phyloP scores from a whole-genome alignment of 495 filamentous ascomycete species.

The Aspergillus avenaceus region DNA sequence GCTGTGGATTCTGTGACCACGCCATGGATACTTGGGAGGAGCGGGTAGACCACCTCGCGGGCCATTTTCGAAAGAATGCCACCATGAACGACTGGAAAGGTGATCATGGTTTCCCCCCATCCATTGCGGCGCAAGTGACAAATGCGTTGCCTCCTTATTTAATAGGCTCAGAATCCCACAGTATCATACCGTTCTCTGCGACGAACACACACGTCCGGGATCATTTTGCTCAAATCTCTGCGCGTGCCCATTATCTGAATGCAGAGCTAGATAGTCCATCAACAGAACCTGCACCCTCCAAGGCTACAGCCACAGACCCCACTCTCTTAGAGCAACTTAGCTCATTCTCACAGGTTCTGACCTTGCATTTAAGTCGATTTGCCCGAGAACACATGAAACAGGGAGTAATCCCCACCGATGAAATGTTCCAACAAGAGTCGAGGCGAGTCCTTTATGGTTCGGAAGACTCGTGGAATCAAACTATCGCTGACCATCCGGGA shows the following conservation, averaged over 20 bases:
- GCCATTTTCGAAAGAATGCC: slow-evolving; percentile 58
- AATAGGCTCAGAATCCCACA: slow-evolving; percentile 21
- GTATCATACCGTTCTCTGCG: slow-evolving; percentile 24
- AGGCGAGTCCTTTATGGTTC: slow-evolving; percentile 55
- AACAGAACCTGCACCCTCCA: no score
- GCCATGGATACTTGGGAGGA: slow-evolving; percentile 57
- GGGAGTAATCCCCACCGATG: slow-evolving; percentile 50
- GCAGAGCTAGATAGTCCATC: no score
- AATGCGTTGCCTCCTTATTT: slow-evolving; percentile 57
- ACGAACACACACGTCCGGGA: slow-evolving; percentile 9
- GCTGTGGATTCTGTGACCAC: slow-evolving; percentile 63
- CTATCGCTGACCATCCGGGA: slow-evolving; percentile 51
- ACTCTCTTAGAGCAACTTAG: slow-evolving; percentile 1
- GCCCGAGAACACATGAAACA: slow-evolving; percentile 37
- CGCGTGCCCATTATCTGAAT: slow-evolving; percentile 6
- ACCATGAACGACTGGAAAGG: slow-evolving; percentile 67
- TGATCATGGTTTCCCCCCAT: slow-evolving; percentile 62
- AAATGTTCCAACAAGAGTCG: slow-evolving; percentile 51
- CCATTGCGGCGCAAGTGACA: slow-evolving; percentile 58
- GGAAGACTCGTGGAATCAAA: slow-evolving; percentile 62
- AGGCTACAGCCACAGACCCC: no score
- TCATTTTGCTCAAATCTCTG: slow-evolving; percentile 18
- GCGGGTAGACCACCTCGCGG: slow-evolving; percentile 58
- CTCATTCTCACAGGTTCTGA: slow-evolving; percentile 17
- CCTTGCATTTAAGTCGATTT: slow-evolving; percentile 41